Base-by-base conservation (phyloP, 2,329 filamentous ascomycete genomes). In the Calonectria ilicicola region DNA sequence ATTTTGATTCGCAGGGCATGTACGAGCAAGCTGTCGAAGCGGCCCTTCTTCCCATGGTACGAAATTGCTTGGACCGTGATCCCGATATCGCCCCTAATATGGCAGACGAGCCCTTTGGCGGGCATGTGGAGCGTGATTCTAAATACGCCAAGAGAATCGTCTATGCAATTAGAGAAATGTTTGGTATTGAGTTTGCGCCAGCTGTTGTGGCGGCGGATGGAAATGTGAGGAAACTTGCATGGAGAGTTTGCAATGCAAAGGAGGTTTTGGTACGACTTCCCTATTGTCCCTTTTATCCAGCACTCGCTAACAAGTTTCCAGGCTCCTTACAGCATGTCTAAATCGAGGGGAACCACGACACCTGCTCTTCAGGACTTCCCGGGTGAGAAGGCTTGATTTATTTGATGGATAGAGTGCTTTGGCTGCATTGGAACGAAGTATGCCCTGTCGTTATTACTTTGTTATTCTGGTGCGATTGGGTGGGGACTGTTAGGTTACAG, bases 161-260 rank as follows among this genome's bases (percentile, higher is more conserved):
- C 0, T 98, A 98, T 83, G 97, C 96, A 5, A 95, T 99, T 32
- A 93, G 94, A 75, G 94, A 98, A 82, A 98, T 98, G 95, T 97
- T 99, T 82, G 97, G 96, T 65, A 94, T 99, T 72, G 97, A 99
- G 83, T 96, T 99, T 81, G 95, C 97, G 2, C 93, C 96, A 0
- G 95, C 95, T 53, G 96, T 98, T 1, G 97, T 99, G 38, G 92
- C 94, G 65, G 95, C 96, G 0, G 97, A 99, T 85, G 95, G 97
- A 7, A 97, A 93, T 78, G 94, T 98, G 72, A 91, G 90, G 80
- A 98, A 98, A 81, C 86, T 99, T 75, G 95, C 96, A 7, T 98
- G 96, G 96, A 91, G 97, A 80, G 94, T 99, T 75, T 97, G 94
- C 83, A 98, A 98, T 82, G 97, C 97, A 42, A 98, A 98, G 87